Base-by-base conservation (phyloP, 2,329 filamentous ascomycete genomes). In the Aspergillus versicolor region DNA sequence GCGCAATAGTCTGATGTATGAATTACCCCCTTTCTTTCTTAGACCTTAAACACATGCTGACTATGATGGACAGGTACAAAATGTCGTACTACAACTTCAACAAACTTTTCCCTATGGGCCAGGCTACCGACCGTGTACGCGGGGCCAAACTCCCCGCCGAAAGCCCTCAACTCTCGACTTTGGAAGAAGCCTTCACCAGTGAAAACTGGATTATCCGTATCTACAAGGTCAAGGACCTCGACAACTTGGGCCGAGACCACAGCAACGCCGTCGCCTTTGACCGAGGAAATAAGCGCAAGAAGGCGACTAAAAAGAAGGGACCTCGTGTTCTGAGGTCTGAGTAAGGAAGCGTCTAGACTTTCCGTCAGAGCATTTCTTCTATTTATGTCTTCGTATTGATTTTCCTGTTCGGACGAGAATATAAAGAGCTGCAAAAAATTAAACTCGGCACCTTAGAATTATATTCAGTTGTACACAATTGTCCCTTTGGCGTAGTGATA, bases 171-270 rank as follows among this genome's bases (percentile, higher is more conserved):
- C 87, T 99, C 58, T 91, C 89, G 76, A 94, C 89, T 4, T 78
- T 99, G 46, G 94, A 99, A 74, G 94, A 99, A 79, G 94, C 94
- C 9, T 99, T 96, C 75, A 99, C 95, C 54, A 96, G 91, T 70
- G 94, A 99, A 82, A 99, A 99, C 84, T 99, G 94, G 94, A 99
- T 99, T 75, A 97, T 99, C 73, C 86, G 94, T 63, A 97, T 99
- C 71, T 99, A 97, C 84, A 99, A 99, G 84, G 94, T 99, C 79
- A 99, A 99, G 82, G 92, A 96, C 69, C 87, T 97, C 58, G 94
- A 99, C 80, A 97, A 97, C 75, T 82, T 99, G 64, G 93, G 92
- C 54, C 87, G 94, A 73, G 91, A 96, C 68, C 93, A 97, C 72
- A 84, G 84, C 63, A 83, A 79, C 64, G 85, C 84, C 1, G 77